Evolutionary conservation across 2,329 filamentous ascomycete genomes (phyloP).

Genomic region (Aschersonia sp.): DNA sequence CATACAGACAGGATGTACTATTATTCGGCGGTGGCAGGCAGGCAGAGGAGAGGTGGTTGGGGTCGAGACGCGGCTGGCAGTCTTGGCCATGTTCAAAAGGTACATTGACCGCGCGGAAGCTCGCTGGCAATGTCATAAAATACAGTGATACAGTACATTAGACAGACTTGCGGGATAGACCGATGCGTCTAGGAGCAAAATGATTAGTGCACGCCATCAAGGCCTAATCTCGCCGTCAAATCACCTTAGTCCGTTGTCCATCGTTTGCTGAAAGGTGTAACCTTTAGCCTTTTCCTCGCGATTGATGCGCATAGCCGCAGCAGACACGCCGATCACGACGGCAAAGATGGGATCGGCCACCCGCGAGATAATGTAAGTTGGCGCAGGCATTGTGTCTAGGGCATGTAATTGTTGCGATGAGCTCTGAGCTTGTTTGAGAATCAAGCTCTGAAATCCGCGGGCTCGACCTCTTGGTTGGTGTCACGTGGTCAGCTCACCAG

Average conservation of each 20-base stretch:
- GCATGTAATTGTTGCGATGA: neutral
- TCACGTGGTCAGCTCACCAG: neutral
- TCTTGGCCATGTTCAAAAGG: no score
- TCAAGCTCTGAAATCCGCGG: no score
- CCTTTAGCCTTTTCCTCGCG: conserved; percentile 46
- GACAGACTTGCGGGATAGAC: conserved; percentile 10
- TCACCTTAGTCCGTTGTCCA: conserved; percentile 30
- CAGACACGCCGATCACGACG: conserved; percentile 38
- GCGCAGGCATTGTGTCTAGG: conserved; percentile 28
- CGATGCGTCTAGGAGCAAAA: conserved; percentile 13
- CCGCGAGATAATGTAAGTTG: conserved; percentile 45
- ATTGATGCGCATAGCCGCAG: conserved; percentile 41
- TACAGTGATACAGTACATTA: neutral
- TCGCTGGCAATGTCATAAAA: neutral
- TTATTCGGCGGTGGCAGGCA: neutral
- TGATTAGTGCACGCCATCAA: conserved; percentile 1
- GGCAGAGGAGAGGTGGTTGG: neutral
- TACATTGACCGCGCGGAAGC: no score
- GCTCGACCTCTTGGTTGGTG: no score
- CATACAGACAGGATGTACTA: neutral
- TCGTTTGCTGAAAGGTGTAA: conserved; percentile 32
- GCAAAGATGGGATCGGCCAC: conserved; percentile 45
- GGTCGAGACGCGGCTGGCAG: no score
- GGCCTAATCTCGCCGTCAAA: conserved; percentile 2
- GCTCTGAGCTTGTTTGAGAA: neutral